Base-by-base conservation (phyloP, 2,329 filamentous ascomycete species). In the Aspergillus fumigatiaffinis region DNA sequence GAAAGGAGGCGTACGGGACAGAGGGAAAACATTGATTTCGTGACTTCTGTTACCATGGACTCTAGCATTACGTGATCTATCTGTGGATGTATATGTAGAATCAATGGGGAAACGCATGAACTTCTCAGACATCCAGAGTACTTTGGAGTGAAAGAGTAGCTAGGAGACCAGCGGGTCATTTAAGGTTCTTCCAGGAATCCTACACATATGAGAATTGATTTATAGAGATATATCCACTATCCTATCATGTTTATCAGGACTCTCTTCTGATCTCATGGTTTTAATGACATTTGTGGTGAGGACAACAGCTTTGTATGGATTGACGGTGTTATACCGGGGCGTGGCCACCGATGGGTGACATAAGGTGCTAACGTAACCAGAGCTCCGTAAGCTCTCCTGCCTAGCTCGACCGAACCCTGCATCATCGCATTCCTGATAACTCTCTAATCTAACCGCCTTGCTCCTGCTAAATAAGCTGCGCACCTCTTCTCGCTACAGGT, bases 21-120 rank as follows among this genome's bases (percentile, higher is more conserved):
- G 54, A 68, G 76, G 57, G 71, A 71, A 17, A 63, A 69, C 10
- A 68, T 79, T 52, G 71, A 77, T 6, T 79, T 79, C 59, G 75
- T 78, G 9, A 58, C 71, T 51, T 67, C 64, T 10, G 32, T 38
- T 17, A 38, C 32, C 32, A 53, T 56, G 21, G 44, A 53, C 32
- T 52, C 46, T 23, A 51, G 35, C 44, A 54, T 26, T 49, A 26
- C 51, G n/a, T 38, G 60, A 60, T 8, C 50, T 47, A 26, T 47
- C 6, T 23, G 14, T 38, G 14, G 6, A 38, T 17, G 5, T 5
- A 38, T 17, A 7, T 38, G 32, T 38, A 38, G 14, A 38, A 38
- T 7, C 32, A 17, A 38, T 17, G 17, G 32, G 32, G 14, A 38
- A 17, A 38, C 3, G 14, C 32, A 17, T 7, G 14, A 35, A 35